phyloP scores from a whole-genome alignment of 495 filamentous ascomycete species.

The Talaromyces stipitatus region DNA sequence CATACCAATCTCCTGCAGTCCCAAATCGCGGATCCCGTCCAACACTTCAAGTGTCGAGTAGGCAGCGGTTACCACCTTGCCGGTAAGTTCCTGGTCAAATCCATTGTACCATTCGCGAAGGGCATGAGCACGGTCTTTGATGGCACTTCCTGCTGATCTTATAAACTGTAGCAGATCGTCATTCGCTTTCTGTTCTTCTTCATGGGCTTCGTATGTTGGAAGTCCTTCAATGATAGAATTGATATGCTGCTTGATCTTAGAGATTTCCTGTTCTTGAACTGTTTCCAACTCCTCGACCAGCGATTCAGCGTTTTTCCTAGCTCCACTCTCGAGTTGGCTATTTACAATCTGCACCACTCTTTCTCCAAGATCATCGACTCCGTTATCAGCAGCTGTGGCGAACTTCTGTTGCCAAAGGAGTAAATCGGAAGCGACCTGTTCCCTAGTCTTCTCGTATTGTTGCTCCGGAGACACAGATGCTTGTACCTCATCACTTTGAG shows the following conservation, averaged over 20 bases:
- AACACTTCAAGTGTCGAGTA: conserved; percentile 75
- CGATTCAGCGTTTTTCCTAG: conserved; percentile 57
- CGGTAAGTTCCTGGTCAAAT: conserved; percentile 62
- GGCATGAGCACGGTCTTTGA: conserved; percentile 74
- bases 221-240: conserved; percentile 49
- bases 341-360: conserved; percentile 73
- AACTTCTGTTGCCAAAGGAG: conserved; percentile 80
- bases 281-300: conserved; percentile 63
- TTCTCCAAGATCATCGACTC: conserved; percentile 59
- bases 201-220: conserved; percentile 44
- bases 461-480: conserved; percentile 30
- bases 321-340: conserved; percentile 57
- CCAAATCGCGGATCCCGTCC: conserved; percentile 76
- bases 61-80: conserved; percentile 65
- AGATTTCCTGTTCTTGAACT: conserved; percentile 51
- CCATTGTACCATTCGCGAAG: conserved; percentile 70
- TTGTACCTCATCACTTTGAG: conserved; percentile 14
- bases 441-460: conserved; percentile 46
- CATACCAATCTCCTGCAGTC: conserved; percentile 91
- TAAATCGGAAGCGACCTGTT: conserved; percentile 71
- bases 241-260: conserved; percentile 60
- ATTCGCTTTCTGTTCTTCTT: conserved; percentile 47
- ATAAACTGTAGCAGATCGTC: conserved; percentile 59
- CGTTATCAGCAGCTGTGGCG: conserved; percentile 70
- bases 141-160: conserved; percentile 61